A percentile compares a stretch with the other conserved stretches of the same genome.
phyloP scores from a whole-genome alignment of 2,329 filamentous ascomycete species.

The Beauveria bassiana region DNA sequence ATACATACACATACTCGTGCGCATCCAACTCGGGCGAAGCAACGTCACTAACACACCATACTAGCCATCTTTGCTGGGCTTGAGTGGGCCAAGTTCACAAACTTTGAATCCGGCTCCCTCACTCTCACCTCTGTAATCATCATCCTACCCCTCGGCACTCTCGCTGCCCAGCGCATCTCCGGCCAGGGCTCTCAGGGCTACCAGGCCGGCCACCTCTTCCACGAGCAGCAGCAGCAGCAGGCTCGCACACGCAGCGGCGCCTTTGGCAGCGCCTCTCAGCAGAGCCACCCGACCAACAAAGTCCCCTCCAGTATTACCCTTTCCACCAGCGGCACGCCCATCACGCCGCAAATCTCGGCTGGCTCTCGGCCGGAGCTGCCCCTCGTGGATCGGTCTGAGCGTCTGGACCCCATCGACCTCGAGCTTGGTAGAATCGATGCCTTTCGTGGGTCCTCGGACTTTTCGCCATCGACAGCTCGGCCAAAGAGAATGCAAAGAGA shows the following conservation, averaged over 20 bases:
- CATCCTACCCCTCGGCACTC: conserved; percentile 44
- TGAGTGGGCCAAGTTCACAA: conserved; percentile 32
- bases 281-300: background rate
- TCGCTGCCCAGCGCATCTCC: conserved; percentile 41
- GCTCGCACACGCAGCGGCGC: background rate
- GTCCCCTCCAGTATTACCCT: background rate
- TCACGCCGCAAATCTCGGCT: conserved; percentile 3
- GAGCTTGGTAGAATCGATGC: conserved; percentile 11
- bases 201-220: background rate
- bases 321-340: background rate
- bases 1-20: too few relatives aligned
- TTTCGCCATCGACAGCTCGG: background rate
- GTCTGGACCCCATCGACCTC: conserved; percentile 10
- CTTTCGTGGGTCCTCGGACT: background rate
- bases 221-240: background rate
- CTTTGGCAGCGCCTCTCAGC: background rate
- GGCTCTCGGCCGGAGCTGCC: background rate
- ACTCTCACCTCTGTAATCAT: conserved; percentile 42
- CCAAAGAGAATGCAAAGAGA: background rate
- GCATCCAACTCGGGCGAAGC: too few relatives aligned
- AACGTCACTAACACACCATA: background rate
- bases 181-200: conserved; percentile 1
- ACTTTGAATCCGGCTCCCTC: conserved; percentile 44
- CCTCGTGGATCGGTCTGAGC: background rate
- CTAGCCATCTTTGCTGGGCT: conserved; percentile 45